Conservation (phyloP, 1,139 yeast species). For the Suhomyces chickasaworum region DNA sequence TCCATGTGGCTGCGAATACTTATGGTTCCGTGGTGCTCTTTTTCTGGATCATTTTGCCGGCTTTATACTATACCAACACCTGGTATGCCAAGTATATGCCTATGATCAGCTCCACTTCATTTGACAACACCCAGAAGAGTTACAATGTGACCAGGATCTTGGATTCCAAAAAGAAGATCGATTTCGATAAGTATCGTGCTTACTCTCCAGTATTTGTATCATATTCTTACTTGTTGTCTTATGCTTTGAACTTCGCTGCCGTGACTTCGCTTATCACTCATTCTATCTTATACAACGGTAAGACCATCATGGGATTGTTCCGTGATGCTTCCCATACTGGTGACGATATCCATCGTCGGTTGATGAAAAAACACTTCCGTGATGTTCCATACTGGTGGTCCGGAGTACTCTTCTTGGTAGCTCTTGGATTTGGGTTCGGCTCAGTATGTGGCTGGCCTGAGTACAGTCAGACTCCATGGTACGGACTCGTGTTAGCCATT, state of each 20-base stretch:
- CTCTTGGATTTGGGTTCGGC: slow-evolving; percentile 35
- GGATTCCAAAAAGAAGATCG: slow-evolving; percentile 16
- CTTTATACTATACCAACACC: slow-evolving; percentile 51
- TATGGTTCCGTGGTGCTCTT: slow-evolving; percentile 32
- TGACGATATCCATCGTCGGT: slow-evolving; percentile 42
- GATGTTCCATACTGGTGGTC: slow-evolving; percentile 48
- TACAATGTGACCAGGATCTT: slow-evolving; percentile 42
- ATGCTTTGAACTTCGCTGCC: slow-evolving; percentile 46
- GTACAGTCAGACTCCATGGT: slow-evolving; percentile 36
- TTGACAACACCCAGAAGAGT: slow-evolving; percentile 44
- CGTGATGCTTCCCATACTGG: slow-evolving; percentile 33
- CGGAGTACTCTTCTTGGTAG: slow-evolving; percentile 28
- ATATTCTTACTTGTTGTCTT: slow-evolving; percentile 38
- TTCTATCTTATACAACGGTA: slow-evolving; percentile 40
- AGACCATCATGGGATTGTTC: slow-evolving; percentile 33
- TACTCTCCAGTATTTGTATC: slow-evolving; percentile 43
- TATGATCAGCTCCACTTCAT: slow-evolving; percentile 42
- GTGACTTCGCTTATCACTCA: slow-evolving; percentile 41
- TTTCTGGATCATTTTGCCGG: slow-evolving; percentile 46
- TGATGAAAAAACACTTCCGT: slow-evolving; percentile 35
- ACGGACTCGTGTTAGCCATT: slow-evolving; percentile 39
- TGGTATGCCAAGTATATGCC: slow-evolving; percentile 58
- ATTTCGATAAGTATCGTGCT: slow-evolving; percentile 29
- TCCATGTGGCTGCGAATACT: slow-evolving; percentile 22
- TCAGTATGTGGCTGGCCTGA: slow-evolving; percentile 26